Evolutionary conservation across 495 filamentous ascomycete genomes (phyloP).

Genomic region (Hyaloscypha variabilis): DNA sequence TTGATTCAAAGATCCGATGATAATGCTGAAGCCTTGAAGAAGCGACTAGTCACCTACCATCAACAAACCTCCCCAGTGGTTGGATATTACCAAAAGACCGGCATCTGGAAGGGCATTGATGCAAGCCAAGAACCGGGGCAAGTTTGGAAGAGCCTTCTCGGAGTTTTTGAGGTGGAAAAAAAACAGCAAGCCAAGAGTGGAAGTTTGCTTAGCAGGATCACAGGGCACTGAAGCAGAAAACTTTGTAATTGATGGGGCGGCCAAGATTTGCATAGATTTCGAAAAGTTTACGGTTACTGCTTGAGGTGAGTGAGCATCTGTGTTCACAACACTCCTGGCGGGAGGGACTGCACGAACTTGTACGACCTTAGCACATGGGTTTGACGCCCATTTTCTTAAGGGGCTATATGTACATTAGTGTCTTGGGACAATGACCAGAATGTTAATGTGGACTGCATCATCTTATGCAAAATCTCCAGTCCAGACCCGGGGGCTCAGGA

Average conservation of each 20-base stretch:
- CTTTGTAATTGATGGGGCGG: slow-evolving; percentile 4
- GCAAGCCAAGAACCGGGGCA: slow-evolving; percentile 94
- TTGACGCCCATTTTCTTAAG: slow-evolving; percentile 23
- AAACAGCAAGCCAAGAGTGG: slow-evolving; percentile 43
- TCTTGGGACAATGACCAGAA: slow-evolving; percentile 10
- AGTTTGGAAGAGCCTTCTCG: slow-evolving; percentile 91
- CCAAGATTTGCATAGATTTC: slow-evolving; percentile 31
- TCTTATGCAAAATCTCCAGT: neutral
- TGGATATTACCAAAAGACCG: slow-evolving; percentile 92
- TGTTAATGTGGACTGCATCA: slow-evolving; percentile 3
- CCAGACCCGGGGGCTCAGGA: neutral
- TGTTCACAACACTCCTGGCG: slow-evolving; percentile 15
- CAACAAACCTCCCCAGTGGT: slow-evolving; percentile 91
- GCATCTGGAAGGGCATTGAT: slow-evolving; percentile 96
- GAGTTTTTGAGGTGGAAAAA: slow-evolving; percentile 65
- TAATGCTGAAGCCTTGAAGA: slow-evolving; percentile 96
- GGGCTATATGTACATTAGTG: slow-evolving; percentile 22
- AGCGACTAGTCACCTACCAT: slow-evolving; percentile 93
- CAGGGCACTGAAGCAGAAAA: slow-evolving; percentile 29
- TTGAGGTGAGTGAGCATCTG: slow-evolving; percentile 18
- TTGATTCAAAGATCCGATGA: slow-evolving; percentile 95
- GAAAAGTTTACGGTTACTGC: slow-evolving; percentile 21
- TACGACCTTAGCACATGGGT: slow-evolving; percentile 30
- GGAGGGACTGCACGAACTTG: slow-evolving; percentile 27
- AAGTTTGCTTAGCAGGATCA: slow-evolving; percentile 50